phyloP scores from a whole-genome alignment of 2,329 filamentous ascomycete species.

The Xylariaceae sp. region DNA sequence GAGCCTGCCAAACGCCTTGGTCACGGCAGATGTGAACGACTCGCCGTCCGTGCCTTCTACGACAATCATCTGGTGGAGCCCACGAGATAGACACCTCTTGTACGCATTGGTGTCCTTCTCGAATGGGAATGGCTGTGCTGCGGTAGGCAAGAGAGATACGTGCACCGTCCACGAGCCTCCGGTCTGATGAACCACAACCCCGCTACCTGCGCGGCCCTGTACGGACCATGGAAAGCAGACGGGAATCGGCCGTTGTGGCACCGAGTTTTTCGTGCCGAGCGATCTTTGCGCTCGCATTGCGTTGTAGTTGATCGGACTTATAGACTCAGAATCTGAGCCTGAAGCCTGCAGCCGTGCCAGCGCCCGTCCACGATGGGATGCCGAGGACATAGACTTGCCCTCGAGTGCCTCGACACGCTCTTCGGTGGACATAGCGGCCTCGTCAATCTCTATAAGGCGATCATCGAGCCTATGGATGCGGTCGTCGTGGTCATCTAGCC shows the following conservation, averaged over 20 bases:
- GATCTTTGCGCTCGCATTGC: slow-evolving; percentile 6
- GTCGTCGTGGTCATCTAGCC: slow-evolving; percentile 39
- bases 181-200: slow-evolving; percentile 4
- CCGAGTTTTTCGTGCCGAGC: slow-evolving; percentile 9
- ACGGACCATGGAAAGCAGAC: background rate
- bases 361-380: slow-evolving; percentile 24
- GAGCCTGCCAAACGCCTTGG: slow-evolving; percentile 47
- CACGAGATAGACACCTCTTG: slow-evolving; percentile 59
- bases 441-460: slow-evolving; percentile 48
- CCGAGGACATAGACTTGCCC: slow-evolving; percentile 33
- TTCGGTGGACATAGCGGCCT: slow-evolving; percentile 51
- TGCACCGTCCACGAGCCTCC: slow-evolving; percentile 53
- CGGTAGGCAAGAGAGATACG: slow-evolving; percentile 55
- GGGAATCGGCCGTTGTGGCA: slow-evolving; percentile 8
- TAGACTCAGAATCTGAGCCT: slow-evolving; percentile 26
- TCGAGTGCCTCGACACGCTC: slow-evolving; percentile 53
- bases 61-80: slow-evolving; percentile 56
- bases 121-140: slow-evolving; percentile 56
- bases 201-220: slow-evolving; percentile 1
- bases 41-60: slow-evolving; percentile 48
- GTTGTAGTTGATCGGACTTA: background rate
- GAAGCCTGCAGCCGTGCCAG: slow-evolving; percentile 16
- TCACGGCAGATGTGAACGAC: slow-evolving; percentile 49
- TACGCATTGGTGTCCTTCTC: slow-evolving; percentile 61
- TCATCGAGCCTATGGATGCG: slow-evolving; percentile 46